Evolutionary conservation across 441 rosid species (phyloP), one percentile per base, ranked within the genome.

Genomic region (Pelargonium fulgidum): DNA sequence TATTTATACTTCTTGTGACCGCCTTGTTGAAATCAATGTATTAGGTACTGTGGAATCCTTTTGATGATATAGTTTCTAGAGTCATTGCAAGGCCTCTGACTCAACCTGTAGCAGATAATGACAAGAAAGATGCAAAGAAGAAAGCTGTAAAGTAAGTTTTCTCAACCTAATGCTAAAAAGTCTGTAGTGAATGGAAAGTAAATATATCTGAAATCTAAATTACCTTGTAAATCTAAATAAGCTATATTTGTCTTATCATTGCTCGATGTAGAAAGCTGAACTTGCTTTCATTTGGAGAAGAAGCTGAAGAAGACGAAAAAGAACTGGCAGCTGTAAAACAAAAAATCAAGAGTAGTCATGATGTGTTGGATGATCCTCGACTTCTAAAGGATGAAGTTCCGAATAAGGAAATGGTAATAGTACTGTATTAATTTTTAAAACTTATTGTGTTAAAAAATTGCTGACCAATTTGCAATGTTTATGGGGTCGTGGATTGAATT

Each of bases 231-330:
- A 17, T 50, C 58, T 50, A 50, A 50, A 20, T 22, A 9, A 59
- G 36, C 48, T 62, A 12, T 80, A 19, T 54, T 17, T 68, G 70
- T 77, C 62, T 59, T 73, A 39, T 68, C 3, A 68, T 66, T 82
- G 65, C 65, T 64, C 20, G 62, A 58, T 84, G 76, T 80, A 93
- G 97, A 79, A 89, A 91, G 78, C 81, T 91, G 79, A 91, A 84
- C 79, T 72, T 93, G 81, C 96, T 93, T 50, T 93, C 99, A 20
- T 91, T 91, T 64, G 99, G 99, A 65, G 99, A 93, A 72, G 99
- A 91, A 82, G 99, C 95, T 70, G 99, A 91, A 81, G 96, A 93
- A 75, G 97, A 88, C 68, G 90, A 91, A 79, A 93, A 86, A 73
- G 90, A 88, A 78, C 73, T 93, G 65, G 89, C 84, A 50, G 76